phyloP scores from a whole-genome alignment of 2,329 filamentous ascomycete genomes.

The Aspergillus fumigatiaffinis region DNA sequence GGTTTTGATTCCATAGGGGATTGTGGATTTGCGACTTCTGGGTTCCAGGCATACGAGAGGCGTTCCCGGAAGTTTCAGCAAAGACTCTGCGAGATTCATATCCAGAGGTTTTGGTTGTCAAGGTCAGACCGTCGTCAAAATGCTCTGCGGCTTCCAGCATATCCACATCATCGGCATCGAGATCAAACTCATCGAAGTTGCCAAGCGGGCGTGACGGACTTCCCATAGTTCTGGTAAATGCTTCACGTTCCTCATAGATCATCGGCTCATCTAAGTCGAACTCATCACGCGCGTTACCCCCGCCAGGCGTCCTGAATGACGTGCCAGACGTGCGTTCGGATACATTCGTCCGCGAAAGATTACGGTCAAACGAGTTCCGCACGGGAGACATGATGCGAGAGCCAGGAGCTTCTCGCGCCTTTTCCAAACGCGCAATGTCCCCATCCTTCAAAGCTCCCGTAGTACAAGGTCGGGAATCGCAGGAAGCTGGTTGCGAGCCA shows the following conservation, averaged over 20 bases:
- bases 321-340: slow-evolving; percentile 1
- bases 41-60: slow-evolving; percentile 23
- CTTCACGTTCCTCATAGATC: slow-evolving; percentile 21
- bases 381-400: slow-evolving; percentile 1
- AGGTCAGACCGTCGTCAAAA: slow-evolving; percentile 28
- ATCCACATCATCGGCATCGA: slow-evolving; percentile 43
- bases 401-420: not conserved
- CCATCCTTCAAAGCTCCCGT: not conserved
- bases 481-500: not conserved
- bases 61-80: slow-evolving; percentile 41
- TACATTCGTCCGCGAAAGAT: not conserved
- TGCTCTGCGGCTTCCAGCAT: slow-evolving; percentile 42
- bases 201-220: slow-evolving; percentile 24
- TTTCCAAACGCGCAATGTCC: not conserved
- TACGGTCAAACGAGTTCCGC: not conserved
- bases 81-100: slow-evolving; percentile 33
- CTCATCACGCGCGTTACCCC: not conserved
- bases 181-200: slow-evolving; percentile 39
- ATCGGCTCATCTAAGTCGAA: slow-evolving; percentile 20
- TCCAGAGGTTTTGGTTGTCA: slow-evolving; percentile 8
- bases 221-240: slow-evolving; percentile 41
- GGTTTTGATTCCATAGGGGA: slow-evolving; percentile 54
- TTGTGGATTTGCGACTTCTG: slow-evolving; percentile 31
- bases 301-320: slow-evolving; percentile 2
- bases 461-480: not conserved